These are phyloP conservation scores for Cornus suecica DNA, from an alignment of 148 eudicot species.

Conservation along the genomic window DNA sequence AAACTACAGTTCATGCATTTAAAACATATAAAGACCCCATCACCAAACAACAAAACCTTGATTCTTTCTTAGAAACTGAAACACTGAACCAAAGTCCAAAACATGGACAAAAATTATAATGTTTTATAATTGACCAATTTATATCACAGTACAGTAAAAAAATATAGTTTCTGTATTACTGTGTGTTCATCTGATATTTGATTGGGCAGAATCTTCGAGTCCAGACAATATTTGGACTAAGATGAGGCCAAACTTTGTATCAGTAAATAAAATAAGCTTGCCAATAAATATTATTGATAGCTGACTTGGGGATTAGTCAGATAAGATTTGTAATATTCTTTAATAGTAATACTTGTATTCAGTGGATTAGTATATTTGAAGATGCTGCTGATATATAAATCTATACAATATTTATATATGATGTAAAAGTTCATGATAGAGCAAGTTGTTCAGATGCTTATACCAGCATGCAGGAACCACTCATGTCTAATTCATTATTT, in stretches of 20 bases:
- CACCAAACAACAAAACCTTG: neutral
- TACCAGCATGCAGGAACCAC: too few species aligned
- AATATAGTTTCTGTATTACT: neutral
- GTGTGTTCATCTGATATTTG: neutral
- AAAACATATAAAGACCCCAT: too few species aligned
- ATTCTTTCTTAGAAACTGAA: too few species aligned
- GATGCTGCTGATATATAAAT: neutral
- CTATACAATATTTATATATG: too few species aligned
- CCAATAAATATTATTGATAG: too few species aligned
- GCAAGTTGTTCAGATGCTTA: too few species aligned
- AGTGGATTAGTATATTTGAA: neutral
- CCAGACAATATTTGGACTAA: neutral
- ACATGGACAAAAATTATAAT: neutral
- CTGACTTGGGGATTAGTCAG: slow-evolving; percentile 8
- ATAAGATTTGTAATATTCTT: neutral
- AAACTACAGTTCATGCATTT: neutral
- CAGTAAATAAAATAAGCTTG: neutral
- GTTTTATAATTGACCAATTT: neutral
- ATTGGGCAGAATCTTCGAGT: slow-evolving; percentile 8
- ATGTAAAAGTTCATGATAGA: too few species aligned
- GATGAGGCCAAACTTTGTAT: neutral
- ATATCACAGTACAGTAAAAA: neutral
- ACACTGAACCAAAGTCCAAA: neutral
- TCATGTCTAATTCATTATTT: too few species aligned
- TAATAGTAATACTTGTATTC: neutral